A percentile compares a stretch with the other conserved stretches of the same genome.
These are phyloP conservation scores for Hysterium pulicare DNA, from an alignment of 2,329 filamentous ascomycete genomes.

Conservation along the genomic window DNA sequence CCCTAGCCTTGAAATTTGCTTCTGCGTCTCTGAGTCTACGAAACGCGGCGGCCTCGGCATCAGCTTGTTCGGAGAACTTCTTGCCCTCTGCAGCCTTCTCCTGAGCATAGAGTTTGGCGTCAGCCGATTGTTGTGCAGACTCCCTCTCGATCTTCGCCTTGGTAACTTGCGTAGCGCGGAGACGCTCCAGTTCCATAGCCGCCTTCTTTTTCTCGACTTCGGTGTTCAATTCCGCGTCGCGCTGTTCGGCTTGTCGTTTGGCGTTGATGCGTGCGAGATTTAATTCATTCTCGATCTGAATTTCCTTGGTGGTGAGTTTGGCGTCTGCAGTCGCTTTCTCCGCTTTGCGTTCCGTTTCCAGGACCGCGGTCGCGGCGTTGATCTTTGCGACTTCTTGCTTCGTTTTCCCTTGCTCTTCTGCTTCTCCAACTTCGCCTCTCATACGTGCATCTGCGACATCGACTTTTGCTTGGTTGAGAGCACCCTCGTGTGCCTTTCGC, in stretches of 20 bases:
- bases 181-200: conserved; percentile 74
- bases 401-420: conserved; percentile 72
- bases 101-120: conserved; percentile 52
- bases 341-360: conserved; percentile 79
- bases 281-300: conserved; percentile 68
- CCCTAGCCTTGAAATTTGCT: conserved; percentile 40
- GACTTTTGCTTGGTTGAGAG: conserved; percentile 72
- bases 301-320: conserved; percentile 68
- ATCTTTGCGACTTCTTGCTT: conserved; percentile 88
- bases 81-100: conserved; percentile 48
- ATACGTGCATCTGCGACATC: conserved; percentile 59
- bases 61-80: conserved; percentile 60
- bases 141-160: conserved; percentile 70
- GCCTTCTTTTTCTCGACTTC: conserved; percentile 75
- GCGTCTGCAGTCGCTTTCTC: conserved; percentile 78
- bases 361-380: conserved; percentile 77
- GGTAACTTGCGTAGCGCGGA: conserved; percentile 73
- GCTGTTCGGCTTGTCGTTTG: conserved; percentile 66
- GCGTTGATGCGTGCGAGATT: conserved; percentile 74
- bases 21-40: conserved; percentile 40
- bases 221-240: conserved; percentile 76
- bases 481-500: conserved; percentile 80
- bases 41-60: conserved; percentile 54
- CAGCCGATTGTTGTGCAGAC: conserved; percentile 65
- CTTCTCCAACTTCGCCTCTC: conserved; percentile 71